Evolutionary conservation across 1,284 basidiomycete genomes (phyloP).

Genomic region (Fomitopsis schrenkii): DNA sequence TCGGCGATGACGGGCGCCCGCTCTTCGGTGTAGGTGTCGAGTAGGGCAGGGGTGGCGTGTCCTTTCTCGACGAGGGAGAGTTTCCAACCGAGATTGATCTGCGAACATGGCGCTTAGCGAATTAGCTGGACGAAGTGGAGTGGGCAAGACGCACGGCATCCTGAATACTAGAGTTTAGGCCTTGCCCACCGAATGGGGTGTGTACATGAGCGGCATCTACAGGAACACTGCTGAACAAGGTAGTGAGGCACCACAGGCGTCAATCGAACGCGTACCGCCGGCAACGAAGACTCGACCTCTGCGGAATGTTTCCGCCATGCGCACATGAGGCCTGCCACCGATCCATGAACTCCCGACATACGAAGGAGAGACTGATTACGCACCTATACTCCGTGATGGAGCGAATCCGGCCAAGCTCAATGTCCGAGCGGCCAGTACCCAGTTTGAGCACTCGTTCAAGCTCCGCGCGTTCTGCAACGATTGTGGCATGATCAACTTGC

Average conservation of each 20-base stretch:
- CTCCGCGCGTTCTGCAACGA: slow-evolving; percentile 1
- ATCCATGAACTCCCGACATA: background rate
- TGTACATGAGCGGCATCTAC: slow-evolving; percentile 28
- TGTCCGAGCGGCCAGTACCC: slow-evolving; percentile 7
- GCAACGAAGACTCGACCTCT: slow-evolving; percentile 32
- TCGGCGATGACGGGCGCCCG: slow-evolving; percentile 24
- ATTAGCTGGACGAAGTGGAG: background rate
- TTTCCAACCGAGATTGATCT: slow-evolving; percentile 32
- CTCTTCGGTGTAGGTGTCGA: slow-evolving; percentile 23
- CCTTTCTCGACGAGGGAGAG: slow-evolving; percentile 27
- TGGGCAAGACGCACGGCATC: slow-evolving; percentile 2
- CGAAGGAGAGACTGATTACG: background rate
- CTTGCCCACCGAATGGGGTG: slow-evolving; percentile 26
- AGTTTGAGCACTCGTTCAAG: slow-evolving; percentile 1
- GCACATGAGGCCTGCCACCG: slow-evolving; percentile 30
- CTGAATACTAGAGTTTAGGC: slow-evolving; percentile 8
- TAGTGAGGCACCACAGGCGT: background rate
- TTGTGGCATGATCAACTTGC: background rate
- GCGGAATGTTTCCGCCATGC: slow-evolving; percentile 32
- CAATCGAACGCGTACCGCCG: slow-evolving; percentile 26
- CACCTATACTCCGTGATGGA: slow-evolving; percentile 9
- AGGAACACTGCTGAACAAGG: background rate
- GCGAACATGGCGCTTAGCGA: background rate
- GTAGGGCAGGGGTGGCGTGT: slow-evolving; percentile 16
- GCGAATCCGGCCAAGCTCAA: slow-evolving; percentile 5